Conservation (phyloP, 83 land plant genomes). For the Larix sibirica region DNA sequence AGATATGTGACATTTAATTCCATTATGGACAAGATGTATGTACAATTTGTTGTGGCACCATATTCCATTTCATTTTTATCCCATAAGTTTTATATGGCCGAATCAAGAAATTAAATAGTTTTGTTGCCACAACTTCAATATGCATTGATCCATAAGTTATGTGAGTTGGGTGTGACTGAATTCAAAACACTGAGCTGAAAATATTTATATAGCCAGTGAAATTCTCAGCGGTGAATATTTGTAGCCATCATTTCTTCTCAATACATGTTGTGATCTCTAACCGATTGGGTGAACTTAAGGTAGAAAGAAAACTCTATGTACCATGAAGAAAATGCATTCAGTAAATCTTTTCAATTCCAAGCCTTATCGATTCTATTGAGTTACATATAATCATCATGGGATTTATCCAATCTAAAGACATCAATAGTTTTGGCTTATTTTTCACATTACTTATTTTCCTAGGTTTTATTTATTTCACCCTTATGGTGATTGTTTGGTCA, state of each 20-base stretch:
- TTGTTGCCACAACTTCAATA: slow-evolving; percentile 32
- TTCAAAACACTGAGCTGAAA: slow-evolving; percentile 72
- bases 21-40: slow-evolving; percentile 45
- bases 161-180: slow-evolving; percentile 72
- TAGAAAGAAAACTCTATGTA: too few relatives aligned
- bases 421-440: too few relatives aligned
- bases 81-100: slow-evolving; percentile 43
- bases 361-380: too few relatives aligned
- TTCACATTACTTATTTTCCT: too few relatives aligned
- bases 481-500: too few relatives aligned
- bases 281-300: slow-evolving; percentile 35
- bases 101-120: slow-evolving; percentile 35
- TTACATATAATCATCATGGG: too few relatives aligned
- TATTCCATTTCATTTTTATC: slow-evolving; percentile 49
- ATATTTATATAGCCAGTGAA: slow-evolving; percentile 40
- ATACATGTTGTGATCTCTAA: slow-evolving; percentile 40
- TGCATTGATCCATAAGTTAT: slow-evolving; percentile 60
- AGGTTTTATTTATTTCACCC: too few relatives aligned
- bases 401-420: too few relatives aligned
- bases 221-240: slow-evolving; percentile 53
- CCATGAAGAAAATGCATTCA: too few relatives aligned
- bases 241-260: slow-evolving; percentile 55
- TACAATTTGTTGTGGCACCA: slow-evolving; percentile 62
- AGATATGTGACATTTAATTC: not conserved
- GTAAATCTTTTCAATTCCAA: too few relatives aligned